Percentiles rank a stretch among this genome's conserved stretches.
Evolutionary conservation across 176 grass and related monocot genomes (phyloP).

Genomic region (Secale cereale): DNA sequence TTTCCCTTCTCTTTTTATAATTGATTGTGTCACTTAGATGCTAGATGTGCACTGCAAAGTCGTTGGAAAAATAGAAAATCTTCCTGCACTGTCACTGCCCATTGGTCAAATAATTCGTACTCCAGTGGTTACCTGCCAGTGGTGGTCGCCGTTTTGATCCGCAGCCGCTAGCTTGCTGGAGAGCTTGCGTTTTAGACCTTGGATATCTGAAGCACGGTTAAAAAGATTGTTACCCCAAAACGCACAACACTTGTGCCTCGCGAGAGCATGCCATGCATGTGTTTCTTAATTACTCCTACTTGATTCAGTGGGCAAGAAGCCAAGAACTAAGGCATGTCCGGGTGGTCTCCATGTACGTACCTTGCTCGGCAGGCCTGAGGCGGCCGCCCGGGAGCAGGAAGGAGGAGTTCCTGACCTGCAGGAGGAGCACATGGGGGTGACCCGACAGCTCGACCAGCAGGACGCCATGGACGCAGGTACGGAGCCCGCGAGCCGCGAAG

Average conservation of each 20-base stretch:
- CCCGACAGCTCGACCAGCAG: slow-evolving; percentile 58
- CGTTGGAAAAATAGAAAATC: background rate
- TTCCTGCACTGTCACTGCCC: background rate
- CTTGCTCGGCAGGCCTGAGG: slow-evolving; percentile 50
- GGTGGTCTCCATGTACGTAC: background rate
- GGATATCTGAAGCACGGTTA: slow-evolving; percentile 32
- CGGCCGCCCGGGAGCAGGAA: slow-evolving; percentile 59
- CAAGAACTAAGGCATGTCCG: background rate
- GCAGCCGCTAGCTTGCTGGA: slow-evolving; percentile 40
- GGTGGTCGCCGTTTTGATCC: background rate
- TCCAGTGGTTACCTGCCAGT: slow-evolving; percentile 39
- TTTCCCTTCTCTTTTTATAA: too few species aligned
- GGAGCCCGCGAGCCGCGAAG: slow-evolving; percentile 46
- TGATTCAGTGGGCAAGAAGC: background rate
- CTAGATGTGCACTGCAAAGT: too few species aligned
- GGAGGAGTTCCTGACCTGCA: slow-evolving; percentile 67
- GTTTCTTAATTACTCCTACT: too few species aligned
- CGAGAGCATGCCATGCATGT: too few species aligned
- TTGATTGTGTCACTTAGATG: too few species aligned
- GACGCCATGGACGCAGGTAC: slow-evolving; percentile 59
- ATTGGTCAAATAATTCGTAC: background rate
- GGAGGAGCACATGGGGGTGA: slow-evolving; percentile 57
- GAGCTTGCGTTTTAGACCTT: slow-evolving; percentile 65
- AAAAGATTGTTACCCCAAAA: background rate
- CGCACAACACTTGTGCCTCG: too few species aligned